Conservation (phyloP, 139 green algal species). For the Chlorella sp. region DNA sequence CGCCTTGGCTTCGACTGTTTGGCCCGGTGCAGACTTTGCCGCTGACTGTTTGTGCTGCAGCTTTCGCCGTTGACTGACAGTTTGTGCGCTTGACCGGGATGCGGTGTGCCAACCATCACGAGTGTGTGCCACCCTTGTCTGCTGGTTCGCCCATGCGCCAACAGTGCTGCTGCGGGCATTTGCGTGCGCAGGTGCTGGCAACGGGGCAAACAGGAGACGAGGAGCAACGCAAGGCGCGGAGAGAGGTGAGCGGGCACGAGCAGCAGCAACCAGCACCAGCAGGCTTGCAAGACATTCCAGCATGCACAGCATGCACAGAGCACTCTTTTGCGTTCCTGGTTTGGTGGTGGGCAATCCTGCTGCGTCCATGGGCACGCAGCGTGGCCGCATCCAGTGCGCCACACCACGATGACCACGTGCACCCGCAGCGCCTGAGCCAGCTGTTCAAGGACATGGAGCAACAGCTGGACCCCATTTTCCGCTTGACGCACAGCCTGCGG, state of each 20-base stretch:
- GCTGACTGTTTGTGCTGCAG: too few species aligned
- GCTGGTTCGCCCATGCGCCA: too few species aligned
- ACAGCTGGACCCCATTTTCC: constrained; percentile 19
- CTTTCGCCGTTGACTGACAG: too few species aligned
- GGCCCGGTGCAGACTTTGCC: not conserved
- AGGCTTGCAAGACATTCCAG: too few species aligned
- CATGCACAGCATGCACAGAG: not conserved
- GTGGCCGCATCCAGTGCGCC: too few species aligned
- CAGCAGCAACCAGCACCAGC: not conserved
- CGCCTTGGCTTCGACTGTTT: not conserved
- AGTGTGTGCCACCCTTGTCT: too few species aligned
- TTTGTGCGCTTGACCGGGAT: too few species aligned
- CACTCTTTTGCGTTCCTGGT: not conserved
- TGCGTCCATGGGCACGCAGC: not conserved
- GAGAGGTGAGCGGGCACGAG: not conserved
- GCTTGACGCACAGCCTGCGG: constrained; percentile 11
- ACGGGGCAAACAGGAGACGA: constrained; percentile 10
- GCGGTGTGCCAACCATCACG: not conserved
- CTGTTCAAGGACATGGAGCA: constrained; percentile 22
- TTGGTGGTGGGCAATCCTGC: not conserved
- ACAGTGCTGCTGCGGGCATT: too few species aligned
- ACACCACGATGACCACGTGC: not conserved
- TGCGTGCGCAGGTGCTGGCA: constrained; percentile 4
- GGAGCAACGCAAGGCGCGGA: constrained; percentile 6
- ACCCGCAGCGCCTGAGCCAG: constrained; percentile 1